Percentiles rank a stretch among this genome's conserved stretches.
Conservation (phyloP, 257 asterid genomes). For the Petunia axillaris region DNA sequence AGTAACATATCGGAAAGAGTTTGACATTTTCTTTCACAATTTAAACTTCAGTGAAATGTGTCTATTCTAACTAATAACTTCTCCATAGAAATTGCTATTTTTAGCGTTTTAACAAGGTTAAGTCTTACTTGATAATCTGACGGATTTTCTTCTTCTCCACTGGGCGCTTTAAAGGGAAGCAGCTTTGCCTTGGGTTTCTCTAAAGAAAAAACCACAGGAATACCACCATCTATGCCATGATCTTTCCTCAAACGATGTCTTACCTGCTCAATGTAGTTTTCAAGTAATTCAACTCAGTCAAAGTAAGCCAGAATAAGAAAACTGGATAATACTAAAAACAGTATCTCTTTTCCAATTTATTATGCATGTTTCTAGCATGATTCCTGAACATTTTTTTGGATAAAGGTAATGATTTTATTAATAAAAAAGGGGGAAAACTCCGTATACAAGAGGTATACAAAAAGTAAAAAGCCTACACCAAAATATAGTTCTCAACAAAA, state of each 20-base stretch:
- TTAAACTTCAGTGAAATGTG: constrained; percentile 5
- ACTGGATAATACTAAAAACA: background rate
- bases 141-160: constrained; percentile 92
- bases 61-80: background rate
- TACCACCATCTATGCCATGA: constrained; percentile 92
- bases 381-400: background rate
- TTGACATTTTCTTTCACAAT: background rate
- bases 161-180: constrained; percentile 89
- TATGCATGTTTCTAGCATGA: background rate
- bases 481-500: too few species aligned
- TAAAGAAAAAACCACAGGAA: constrained; percentile 91
- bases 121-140: constrained; percentile 91
- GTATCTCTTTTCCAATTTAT: background rate
- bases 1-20: background rate
- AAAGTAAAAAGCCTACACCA: too few species aligned
- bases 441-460: too few species aligned
- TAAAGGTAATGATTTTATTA: too few species aligned
- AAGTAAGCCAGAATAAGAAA: background rate
- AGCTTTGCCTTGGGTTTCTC: constrained; percentile 95
- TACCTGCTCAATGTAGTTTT: constrained; percentile 56
- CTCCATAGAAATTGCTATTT: constrained; percentile 2
- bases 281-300: constrained; percentile 35
- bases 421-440: too few species aligned
- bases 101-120: constrained; percentile 16
- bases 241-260: constrained; percentile 84